Percentiles rank a stretch among this genome's conserved stretches.
Evolutionary conservation across 2,329 filamentous ascomycete genomes (phyloP).

Genomic region (Alternaria alternata): DNA sequence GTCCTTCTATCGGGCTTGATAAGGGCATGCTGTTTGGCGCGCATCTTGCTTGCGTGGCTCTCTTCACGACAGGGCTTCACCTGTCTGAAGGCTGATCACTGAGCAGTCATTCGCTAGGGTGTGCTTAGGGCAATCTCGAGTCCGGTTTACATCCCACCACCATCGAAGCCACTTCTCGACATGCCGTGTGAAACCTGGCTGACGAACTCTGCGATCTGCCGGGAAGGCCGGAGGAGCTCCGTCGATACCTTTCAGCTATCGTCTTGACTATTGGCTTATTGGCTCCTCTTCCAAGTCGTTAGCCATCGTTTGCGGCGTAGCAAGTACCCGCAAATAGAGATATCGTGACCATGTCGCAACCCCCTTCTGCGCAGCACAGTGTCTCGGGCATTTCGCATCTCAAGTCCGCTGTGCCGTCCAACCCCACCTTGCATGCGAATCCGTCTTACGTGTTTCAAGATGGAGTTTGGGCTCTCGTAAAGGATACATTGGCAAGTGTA

Average conservation of each 20-base stretch:
- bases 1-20: slow-evolving; percentile 18
- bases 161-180: slow-evolving; percentile 27
- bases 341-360: slow-evolving; percentile 12
- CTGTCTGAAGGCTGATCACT: slow-evolving; percentile 37
- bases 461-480: slow-evolving; percentile 8
- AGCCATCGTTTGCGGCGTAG: slow-evolving; percentile 19
- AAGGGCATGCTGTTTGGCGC: slow-evolving; percentile 24
- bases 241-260: slow-evolving; percentile 14
- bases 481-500: slow-evolving; percentile 12
- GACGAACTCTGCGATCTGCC: slow-evolving; percentile 29
- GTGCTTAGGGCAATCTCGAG: slow-evolving; percentile 31
- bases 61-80: slow-evolving; percentile 24
- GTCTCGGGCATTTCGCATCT: slow-evolving; percentile 13
- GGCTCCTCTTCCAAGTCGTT: slow-evolving; percentile 10
- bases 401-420: slow-evolving; percentile 17
- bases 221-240: slow-evolving; percentile 23
- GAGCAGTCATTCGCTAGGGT: slow-evolving; percentile 40
- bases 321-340: slow-evolving; percentile 9
- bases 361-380: slow-evolving; percentile 10
- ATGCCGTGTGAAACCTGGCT: slow-evolving; percentile 35
- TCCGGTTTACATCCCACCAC: slow-evolving; percentile 31
- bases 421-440: slow-evolving; percentile 11
- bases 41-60: slow-evolving; percentile 30
- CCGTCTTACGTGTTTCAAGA: slow-evolving; percentile 14
- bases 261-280: slow-evolving; percentile 18